Percentiles rank a stretch among this genome's conserved stretches.
Conservation (phyloP, 345 rosid genomes). For the Streptanthus diversifolius region DNA sequence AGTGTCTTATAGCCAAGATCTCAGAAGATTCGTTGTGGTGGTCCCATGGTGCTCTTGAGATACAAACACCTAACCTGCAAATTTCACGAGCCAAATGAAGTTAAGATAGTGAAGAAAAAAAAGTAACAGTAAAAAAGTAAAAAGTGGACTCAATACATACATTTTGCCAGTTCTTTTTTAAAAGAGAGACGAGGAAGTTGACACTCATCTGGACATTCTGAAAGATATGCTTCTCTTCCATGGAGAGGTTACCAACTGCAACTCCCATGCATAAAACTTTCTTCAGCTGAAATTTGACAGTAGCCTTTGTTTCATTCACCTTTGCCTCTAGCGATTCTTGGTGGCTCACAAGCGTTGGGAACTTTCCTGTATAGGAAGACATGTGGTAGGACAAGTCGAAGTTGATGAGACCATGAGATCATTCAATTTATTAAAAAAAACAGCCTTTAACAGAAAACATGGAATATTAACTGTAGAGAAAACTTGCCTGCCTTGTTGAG, state of each 20-base stretch:
- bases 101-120: not conserved
- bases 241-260: constrained; percentile 52
- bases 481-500: constrained; percentile 77
- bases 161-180: constrained; percentile 73
- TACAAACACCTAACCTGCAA: constrained; percentile 48
- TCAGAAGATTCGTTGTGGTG: constrained; percentile 45
- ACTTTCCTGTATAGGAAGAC: constrained; percentile 56
- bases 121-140: not conserved
- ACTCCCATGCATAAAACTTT: constrained; percentile 69
- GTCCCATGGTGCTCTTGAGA: constrained; percentile 58
- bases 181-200: constrained; percentile 55
- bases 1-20: constrained; percentile 8
- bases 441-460: not conserved
- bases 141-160: constrained; percentile 25
- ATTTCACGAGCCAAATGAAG: not conserved
- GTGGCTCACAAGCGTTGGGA: constrained; percentile 59
- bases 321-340: constrained; percentile 55
- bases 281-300: constrained; percentile 59
- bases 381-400: not conserved
- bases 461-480: not conserved
- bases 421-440: not conserved
- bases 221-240: constrained; percentile 68
- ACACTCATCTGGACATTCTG: constrained; percentile 65
- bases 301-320: constrained; percentile 61
- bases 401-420: not conserved